Evolutionary conservation across 768 basidiomycete genomes (phyloP), one percentile per base, ranked within the genome.

Genomic region (Infundibulicybe gibba): DNA sequence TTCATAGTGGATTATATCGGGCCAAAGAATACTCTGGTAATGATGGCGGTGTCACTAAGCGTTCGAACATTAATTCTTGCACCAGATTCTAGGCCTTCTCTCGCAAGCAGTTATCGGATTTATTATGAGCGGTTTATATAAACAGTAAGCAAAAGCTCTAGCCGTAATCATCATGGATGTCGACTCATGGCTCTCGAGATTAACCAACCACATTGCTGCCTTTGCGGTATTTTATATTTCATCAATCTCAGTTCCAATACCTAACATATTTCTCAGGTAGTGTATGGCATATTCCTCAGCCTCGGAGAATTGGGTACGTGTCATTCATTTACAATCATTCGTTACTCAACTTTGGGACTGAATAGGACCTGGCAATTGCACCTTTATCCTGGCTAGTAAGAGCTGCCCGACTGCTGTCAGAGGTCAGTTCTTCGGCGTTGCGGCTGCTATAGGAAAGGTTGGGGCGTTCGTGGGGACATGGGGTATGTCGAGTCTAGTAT

Each of bases 261-360:
- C 25, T 25, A 8, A 25, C 25, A 25, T 4, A 25, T 43, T 12
- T 35, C 30, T 25, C 45, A 82, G 79, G 80, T 94, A 32, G 69
- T 97, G 6, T 95, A 95, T 57, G 94, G 93, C 6, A 79, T 95
- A 37, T 97, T 95, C 77, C 60, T 94, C 54, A 82, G 80, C 55
- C 85, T 93, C 44, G 94, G 94, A 33, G 94, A 94, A 68, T 69
- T 92, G 20, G 90, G 25, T 25, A 25, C 30, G 71, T 56, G 1
- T 5, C 8, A 31, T 14, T n/a, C 14, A 34, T 51, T 19, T 8
- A 25, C 25, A 25, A 25, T 25, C 25, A 25, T 25, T 8, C 25
- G 25, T 25, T 25, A 8, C 8, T 25, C 25, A 25, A 25, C 8
- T 25, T 25, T 25, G 25, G 8, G 25, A 25, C 25, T 25, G 25